A percentile compares a stretch with the other conserved stretches of the same genome.
phyloP scores from a whole-genome alignment of 2,329 filamentous ascomycete species.

The Ceratocystis cacaofunesta region DNA sequence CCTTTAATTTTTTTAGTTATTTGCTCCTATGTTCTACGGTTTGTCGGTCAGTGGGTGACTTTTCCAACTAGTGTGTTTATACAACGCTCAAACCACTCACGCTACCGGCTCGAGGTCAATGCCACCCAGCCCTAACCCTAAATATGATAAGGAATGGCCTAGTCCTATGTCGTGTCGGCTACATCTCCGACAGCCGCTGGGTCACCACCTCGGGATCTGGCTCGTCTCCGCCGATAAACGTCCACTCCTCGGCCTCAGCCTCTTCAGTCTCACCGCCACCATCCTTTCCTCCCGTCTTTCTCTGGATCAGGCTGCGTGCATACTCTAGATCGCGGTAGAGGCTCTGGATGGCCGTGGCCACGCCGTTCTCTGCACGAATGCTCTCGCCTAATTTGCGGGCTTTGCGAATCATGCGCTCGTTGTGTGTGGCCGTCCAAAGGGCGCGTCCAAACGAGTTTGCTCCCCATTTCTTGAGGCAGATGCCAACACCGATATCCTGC shows the following conservation, averaged over 20 bases:
- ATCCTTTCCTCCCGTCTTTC: slow-evolving; percentile 34
- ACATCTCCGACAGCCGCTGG: slow-evolving; percentile 24
- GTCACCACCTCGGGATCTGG: slow-evolving; percentile 31
- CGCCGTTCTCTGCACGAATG: slow-evolving; percentile 82
- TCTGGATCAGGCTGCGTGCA: slow-evolving; percentile 63
- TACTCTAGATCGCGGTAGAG: slow-evolving; percentile 95
- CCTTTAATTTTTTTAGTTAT: no score
- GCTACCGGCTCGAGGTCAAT: neutral
- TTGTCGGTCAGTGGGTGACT: neutral
- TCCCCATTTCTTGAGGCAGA: slow-evolving; percentile 78
- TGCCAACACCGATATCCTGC: slow-evolving; percentile 84
- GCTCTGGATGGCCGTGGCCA: slow-evolving; percentile 76
- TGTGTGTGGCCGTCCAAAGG: slow-evolving; percentile 81
- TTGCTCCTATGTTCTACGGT: no score
- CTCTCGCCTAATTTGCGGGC: slow-evolving; percentile 68
- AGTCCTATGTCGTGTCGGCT: neutral
- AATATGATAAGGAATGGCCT: no score
- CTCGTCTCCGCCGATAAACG: slow-evolving; percentile 55
- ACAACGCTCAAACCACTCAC: neutral
- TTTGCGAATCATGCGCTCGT: slow-evolving; percentile 80
- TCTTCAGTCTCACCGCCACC: slow-evolving; percentile 37
- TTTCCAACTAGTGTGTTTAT: neutral
- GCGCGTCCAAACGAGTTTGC: slow-evolving; percentile 73
- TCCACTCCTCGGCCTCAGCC: slow-evolving; percentile 76
- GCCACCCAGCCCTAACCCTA: neutral